These are phyloP conservation scores for Fraxinus americana DNA, from an alignment of 257 asterid species.

Conservation along the genomic window DNA sequence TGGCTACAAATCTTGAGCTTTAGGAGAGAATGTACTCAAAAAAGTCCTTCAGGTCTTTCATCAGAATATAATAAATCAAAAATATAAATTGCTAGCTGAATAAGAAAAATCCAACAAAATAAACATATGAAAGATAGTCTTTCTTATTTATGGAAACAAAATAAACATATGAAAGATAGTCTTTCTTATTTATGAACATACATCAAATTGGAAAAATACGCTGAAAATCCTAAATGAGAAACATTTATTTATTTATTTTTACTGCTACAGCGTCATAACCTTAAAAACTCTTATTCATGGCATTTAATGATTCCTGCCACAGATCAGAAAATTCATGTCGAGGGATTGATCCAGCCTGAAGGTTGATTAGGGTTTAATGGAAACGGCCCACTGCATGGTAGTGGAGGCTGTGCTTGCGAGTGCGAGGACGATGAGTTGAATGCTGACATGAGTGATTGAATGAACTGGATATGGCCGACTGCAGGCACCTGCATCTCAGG, in stretches of 20 bases:
- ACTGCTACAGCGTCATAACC: too few relatives aligned
- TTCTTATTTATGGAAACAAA: too few relatives aligned
- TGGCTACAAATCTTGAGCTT: not conserved
- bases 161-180: not conserved
- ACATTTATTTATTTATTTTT: too few relatives aligned
- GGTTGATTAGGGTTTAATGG: conserved; percentile 21
- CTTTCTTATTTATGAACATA: not conserved
- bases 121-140: too few relatives aligned
- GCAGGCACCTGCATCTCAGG: not conserved
- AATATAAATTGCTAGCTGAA: not conserved
- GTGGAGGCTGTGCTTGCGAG: not conserved
- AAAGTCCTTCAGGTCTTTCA: too few relatives aligned
- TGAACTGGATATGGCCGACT: conserved; percentile 10
- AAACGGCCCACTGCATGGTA: conserved; percentile 20
- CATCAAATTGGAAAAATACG: not conserved
- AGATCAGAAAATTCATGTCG: too few relatives aligned
- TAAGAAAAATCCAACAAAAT: not conserved
- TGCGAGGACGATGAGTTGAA: conserved; percentile 11
- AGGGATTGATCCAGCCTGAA: conserved; percentile 32
- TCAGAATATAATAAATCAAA: not conserved
- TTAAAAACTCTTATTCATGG: too few relatives aligned
- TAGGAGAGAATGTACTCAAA: not conserved
- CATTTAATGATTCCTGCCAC: too few relatives aligned
- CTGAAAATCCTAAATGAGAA: too few relatives aligned
- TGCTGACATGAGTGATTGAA: conserved; percentile 12